These are phyloP conservation scores for Pythium vanterpoolii DNA, from an alignment of 352 stramenopile species.

Conservation along the genomic window DNA sequence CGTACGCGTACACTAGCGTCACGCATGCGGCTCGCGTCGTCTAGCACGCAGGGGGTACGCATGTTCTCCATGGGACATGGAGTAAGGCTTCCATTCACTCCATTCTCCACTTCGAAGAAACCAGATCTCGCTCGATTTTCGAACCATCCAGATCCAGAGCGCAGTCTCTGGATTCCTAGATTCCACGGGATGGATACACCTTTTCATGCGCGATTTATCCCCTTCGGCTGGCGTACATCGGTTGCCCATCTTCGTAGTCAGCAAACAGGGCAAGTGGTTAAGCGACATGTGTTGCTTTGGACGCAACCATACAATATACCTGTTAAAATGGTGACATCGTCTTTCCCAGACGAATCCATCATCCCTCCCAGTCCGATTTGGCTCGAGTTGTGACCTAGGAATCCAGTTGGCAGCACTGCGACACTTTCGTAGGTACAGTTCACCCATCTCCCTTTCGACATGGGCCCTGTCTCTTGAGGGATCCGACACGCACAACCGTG, in stretches of 20 bases:
- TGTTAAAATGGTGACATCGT: neutral
- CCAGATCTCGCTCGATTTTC: constrained; percentile 16
- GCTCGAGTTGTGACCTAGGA: neutral
- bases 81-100: neutral
- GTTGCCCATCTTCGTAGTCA: constrained; percentile 20
- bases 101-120: neutral
- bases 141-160: constrained; percentile 12
- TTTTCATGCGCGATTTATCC: constrained; percentile 8
- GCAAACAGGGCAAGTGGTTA: constrained; percentile 4
- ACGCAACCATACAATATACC: neutral
- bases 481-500: neutral
- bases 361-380: neutral
- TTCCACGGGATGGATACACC: constrained; percentile 13
- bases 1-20: neutral
- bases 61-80: constrained; percentile 14
- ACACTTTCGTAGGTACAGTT: constrained; percentile 13
- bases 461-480: constrained; percentile 7
- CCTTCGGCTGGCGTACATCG: neutral
- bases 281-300: constrained; percentile 16
- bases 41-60: constrained; percentile 4
- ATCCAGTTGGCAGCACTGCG: neutral
- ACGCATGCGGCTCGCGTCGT: neutral
- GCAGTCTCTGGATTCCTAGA: constrained; percentile 6
- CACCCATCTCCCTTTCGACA: neutral
- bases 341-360: neutral